These are phyloP conservation scores for Fusarium pseudograminearum DNA, from an alignment of 2,329 filamentous ascomycete genomes.

Conservation along the genomic window DNA sequence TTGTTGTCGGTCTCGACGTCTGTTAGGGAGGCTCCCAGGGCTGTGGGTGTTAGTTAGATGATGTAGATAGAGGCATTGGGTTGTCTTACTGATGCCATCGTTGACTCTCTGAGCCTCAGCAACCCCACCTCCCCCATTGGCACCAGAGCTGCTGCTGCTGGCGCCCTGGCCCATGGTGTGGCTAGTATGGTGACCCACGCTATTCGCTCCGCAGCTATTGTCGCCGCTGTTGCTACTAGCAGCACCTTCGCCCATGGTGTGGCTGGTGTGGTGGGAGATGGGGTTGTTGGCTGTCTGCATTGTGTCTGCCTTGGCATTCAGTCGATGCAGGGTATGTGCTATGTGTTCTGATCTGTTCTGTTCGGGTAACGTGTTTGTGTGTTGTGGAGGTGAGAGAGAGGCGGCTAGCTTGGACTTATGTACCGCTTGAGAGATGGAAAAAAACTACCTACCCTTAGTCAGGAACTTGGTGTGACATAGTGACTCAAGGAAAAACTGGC, in stretches of 20 bases:
- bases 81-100: not conserved
- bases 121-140: conserved; percentile 31
- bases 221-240: conserved; percentile 44
- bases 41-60: not conserved
- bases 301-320: conserved; percentile 36
- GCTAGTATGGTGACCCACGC: conserved; percentile 39
- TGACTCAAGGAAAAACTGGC: conserved; percentile 12
- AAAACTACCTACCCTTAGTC: not conserved
- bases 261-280: conserved; percentile 47
- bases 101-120: conserved; percentile 15
- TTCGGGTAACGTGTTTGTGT: not conserved
- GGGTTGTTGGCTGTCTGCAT: conserved; percentile 44
- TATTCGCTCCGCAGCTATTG: conserved; percentile 36
- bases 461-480: conserved; percentile 1
- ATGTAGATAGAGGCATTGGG: not conserved
- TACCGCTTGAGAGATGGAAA: not conserved
- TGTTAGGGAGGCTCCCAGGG: conserved; percentile 40
- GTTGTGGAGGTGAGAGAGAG: not conserved
- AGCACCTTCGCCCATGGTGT: conserved; percentile 46
- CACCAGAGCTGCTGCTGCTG: conserved; percentile 32
- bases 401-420: conserved; percentile 6
- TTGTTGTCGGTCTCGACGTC: conserved; percentile 5
- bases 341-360: conserved; percentile 3
- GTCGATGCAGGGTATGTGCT: conserved; percentile 6
- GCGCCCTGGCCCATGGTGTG: conserved; percentile 37